Evolutionary conservation across 495 filamentous ascomycete species (phyloP).

Genomic region (Hypoxylon trugodes): DNA sequence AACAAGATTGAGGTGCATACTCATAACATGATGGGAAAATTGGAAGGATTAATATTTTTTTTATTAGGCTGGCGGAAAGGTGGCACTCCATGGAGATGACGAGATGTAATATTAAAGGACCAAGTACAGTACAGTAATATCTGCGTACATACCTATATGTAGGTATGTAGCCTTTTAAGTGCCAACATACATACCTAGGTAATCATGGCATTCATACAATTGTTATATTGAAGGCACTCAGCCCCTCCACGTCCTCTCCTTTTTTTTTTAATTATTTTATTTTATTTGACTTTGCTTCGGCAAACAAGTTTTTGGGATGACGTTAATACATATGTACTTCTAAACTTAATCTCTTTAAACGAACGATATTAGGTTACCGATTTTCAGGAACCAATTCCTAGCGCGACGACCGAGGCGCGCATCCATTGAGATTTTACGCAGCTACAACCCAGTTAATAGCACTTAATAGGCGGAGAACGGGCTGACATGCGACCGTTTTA

Average conservation of each 20-base stretch:
- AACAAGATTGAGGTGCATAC: too few relatives aligned
- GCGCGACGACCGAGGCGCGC: conserved; percentile 31
- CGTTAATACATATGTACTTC: conserved; percentile 8
- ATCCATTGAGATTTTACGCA: conserved; percentile 16
- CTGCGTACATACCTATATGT: too few relatives aligned
- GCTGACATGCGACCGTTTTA: conserved; percentile 31
- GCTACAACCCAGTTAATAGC: conserved; percentile 22
- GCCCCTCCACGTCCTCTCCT: conserved; percentile 16
- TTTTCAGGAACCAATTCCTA: conserved; percentile 34
- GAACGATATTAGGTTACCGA: conserved; percentile 29
- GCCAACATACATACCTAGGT: conserved; percentile 9
- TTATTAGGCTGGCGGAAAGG: conserved; percentile 14
- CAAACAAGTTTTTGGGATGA: conserved; percentile 3
- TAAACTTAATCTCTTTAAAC: conserved; percentile 8
- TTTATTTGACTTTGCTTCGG: too few relatives aligned
- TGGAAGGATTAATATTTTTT: conserved; percentile 21
- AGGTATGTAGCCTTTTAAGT: conserved; percentile 8
- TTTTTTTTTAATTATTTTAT: too few relatives aligned
- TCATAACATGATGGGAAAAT: conserved; percentile 6
- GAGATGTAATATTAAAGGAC: conserved; percentile 37
- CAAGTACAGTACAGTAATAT: conserved; percentile 12
- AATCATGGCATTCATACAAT: too few relatives aligned
- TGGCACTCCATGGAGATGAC: conserved; percentile 22
- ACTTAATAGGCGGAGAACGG: conserved; percentile 30
- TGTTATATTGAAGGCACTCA: background rate